phyloP scores from a whole-genome alignment of 106 monocot species.

The Narthecium ossifragum region DNA sequence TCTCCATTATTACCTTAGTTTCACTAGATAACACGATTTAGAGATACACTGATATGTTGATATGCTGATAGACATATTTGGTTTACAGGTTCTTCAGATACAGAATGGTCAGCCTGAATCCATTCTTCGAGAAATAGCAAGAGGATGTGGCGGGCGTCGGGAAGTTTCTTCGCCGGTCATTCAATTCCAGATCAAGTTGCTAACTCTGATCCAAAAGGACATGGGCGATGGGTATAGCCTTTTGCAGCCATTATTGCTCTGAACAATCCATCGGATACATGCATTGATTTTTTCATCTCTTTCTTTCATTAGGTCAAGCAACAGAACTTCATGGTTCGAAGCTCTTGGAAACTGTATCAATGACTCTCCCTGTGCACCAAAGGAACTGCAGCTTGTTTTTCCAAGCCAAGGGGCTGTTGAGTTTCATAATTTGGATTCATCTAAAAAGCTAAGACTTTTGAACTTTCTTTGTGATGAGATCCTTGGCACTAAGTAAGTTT shows the following conservation, averaged over 20 bases:
- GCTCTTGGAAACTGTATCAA: slow-evolving; percentile 38
- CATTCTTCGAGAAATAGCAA: slow-evolving; percentile 37
- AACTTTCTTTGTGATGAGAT: slow-evolving; percentile 79
- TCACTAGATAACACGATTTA: neutral
- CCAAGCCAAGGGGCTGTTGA: slow-evolving; percentile 20
- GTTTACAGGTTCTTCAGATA: slow-evolving; percentile 43
- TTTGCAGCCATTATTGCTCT: neutral
- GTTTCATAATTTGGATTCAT: slow-evolving; percentile 43
- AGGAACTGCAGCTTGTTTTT: slow-evolving; percentile 27
- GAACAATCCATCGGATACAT: no score
- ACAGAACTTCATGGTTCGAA: slow-evolving; percentile 42
- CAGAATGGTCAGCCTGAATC: slow-evolving; percentile 47
- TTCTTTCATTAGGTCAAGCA: slow-evolving; percentile 22
- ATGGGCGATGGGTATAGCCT: slow-evolving; percentile 27
- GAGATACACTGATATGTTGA: no score
- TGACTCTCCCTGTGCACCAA: slow-evolving; percentile 20
- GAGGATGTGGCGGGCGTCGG: slow-evolving; percentile 15
- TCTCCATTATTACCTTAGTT: neutral
- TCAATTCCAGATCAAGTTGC: slow-evolving; percentile 49
- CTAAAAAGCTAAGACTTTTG: slow-evolving; percentile 45
- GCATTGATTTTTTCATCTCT: neutral
- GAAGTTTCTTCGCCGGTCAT: slow-evolving; percentile 18
- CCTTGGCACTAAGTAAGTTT: slow-evolving; percentile 56
- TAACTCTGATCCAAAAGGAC: slow-evolving; percentile 39
- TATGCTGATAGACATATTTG: no score